These are phyloP conservation scores for Lobulomyces angularis DNA, from an alignment of 192 early-diverging fungal genomes.

Conservation along the genomic window DNA sequence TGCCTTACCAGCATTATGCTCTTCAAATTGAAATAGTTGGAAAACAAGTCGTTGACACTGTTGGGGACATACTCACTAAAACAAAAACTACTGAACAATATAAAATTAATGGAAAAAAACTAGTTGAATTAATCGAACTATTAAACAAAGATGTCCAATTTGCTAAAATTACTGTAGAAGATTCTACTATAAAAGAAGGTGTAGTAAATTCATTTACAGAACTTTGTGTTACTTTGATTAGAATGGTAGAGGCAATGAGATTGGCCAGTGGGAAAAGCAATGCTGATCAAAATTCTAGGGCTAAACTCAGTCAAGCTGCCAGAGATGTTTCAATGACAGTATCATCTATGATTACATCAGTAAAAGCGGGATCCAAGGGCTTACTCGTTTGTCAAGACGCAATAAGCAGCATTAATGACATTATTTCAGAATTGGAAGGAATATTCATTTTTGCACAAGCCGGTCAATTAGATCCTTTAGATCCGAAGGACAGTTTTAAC, in stretches of 20 bases:
- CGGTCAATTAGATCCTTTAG: constrained; percentile 37
- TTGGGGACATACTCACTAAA: constrained; percentile 30
- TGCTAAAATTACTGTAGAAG: constrained; percentile 18
- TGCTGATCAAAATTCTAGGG: constrained; percentile 14
- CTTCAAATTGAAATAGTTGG: constrained; percentile 19
- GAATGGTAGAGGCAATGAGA: constrained; percentile 30
- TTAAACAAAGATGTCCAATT: constrained; percentile 3
- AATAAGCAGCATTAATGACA: constrained; percentile 17
- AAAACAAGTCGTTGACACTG: constrained; percentile 25
- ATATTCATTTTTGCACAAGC: constrained; percentile 41
- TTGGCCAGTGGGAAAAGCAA: constrained; percentile 28
- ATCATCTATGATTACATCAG: constrained; percentile 15
- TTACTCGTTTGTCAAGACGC: constrained; percentile 22
- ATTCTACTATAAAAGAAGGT: constrained; percentile 14
- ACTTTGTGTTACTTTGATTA: constrained; percentile 24
- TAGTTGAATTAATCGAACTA: constrained; percentile 19
- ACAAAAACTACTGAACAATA: constrained; percentile 30
- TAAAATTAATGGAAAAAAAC: constrained; percentile 6
- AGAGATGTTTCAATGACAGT: constrained; percentile 29
- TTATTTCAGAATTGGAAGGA: constrained; percentile 33
- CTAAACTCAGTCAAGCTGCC: constrained; percentile 23
- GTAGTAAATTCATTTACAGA: constrained; percentile 17
- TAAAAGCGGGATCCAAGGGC: constrained; percentile 30
- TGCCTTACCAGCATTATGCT: constrained; percentile 19
- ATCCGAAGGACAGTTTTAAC: constrained; percentile 28